Evolutionary conservation across 352 stramenopile species (phyloP).

Genomic region (Globisporangium paroecandrum): DNA sequence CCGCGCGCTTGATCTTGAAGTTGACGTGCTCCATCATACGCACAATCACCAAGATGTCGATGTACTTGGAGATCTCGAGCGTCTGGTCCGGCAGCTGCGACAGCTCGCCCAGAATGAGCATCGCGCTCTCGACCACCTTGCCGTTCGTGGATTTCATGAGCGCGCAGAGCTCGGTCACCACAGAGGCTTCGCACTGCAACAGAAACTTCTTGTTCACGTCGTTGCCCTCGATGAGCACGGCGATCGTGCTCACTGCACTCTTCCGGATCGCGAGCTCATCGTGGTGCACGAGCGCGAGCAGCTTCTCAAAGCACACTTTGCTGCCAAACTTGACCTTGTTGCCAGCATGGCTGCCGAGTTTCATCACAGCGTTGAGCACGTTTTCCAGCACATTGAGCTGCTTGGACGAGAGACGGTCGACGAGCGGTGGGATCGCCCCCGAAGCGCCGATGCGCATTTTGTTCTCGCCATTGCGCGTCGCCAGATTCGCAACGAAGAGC

Average conservation of each 20-base stretch:
- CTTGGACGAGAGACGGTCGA: conserved; percentile 68
- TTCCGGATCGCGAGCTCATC: conserved; percentile 64
- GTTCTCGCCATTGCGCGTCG: conserved; percentile 59
- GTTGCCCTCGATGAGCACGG: conserved; percentile 62
- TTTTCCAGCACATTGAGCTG: conserved; percentile 67
- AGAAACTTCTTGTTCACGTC: conserved; percentile 70
- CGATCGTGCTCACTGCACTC: conserved; percentile 51
- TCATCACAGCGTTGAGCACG: conserved; percentile 57
- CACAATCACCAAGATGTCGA: conserved; percentile 61
- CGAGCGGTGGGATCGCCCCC: conserved; percentile 33
- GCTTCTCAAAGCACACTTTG: conserved; percentile 68
- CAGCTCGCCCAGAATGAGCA: conserved; percentile 72
- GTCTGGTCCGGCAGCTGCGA: conserved; percentile 54
- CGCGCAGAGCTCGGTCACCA: conserved; percentile 53
- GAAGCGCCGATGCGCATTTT: conserved; percentile 58
- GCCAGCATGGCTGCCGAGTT: conserved; percentile 63
- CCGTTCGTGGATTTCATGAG: conserved; percentile 61
- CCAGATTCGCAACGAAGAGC: conserved; percentile 51
- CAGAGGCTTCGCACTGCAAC: conserved; percentile 50
- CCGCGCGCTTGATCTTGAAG: conserved; percentile 47
- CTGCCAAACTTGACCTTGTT: conserved; percentile 80
- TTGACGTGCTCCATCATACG: conserved; percentile 63
- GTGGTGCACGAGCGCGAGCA: conserved; percentile 60
- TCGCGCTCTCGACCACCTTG: conserved; percentile 64
- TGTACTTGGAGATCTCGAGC: conserved; percentile 65